These are phyloP conservation scores for Wickerhamia fluorescens DNA, from an alignment of 805 yeast species.

Conservation along the genomic window DNA sequence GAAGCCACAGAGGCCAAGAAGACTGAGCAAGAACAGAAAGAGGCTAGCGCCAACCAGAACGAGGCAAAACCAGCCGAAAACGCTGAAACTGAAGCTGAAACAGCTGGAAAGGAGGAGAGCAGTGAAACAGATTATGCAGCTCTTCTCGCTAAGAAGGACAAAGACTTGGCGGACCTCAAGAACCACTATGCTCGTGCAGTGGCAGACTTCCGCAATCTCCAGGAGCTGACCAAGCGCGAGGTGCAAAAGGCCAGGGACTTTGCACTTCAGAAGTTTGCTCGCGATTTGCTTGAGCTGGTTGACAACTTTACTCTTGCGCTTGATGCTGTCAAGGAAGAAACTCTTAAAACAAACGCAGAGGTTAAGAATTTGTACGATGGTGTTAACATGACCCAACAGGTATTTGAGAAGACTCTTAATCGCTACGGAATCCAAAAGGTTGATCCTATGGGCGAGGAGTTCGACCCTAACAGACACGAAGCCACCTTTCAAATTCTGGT, in stretches of 20 bases:
- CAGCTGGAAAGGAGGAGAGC: slow-evolving; percentile 4
- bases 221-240: slow-evolving; percentile 84
- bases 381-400: slow-evolving; percentile 80
- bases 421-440: slow-evolving; percentile 77
- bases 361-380: slow-evolving; percentile 78
- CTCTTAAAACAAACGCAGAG: slow-evolving; percentile 51
- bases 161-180: slow-evolving; percentile 74
- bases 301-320: slow-evolving; percentile 89
- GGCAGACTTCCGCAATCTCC: slow-evolving; percentile 90
- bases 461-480: slow-evolving; percentile 90
- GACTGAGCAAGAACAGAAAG: slow-evolving; percentile 3
- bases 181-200: slow-evolving; percentile 76
- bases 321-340: slow-evolving; percentile 59
- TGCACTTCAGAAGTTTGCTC: slow-evolving; percentile 88
- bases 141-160: slow-evolving; percentile 54
- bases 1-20: slow-evolving; percentile 11
- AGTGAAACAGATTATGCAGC: slow-evolving; percentile 32
- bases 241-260: slow-evolving; percentile 81
- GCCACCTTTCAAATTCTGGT: slow-evolving; percentile 86
- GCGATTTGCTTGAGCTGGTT: slow-evolving; percentile 79
- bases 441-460: slow-evolving; percentile 76
- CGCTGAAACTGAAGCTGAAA: slow-evolving; percentile 5
- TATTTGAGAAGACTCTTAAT: slow-evolving; percentile 75
- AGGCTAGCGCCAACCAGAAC: background rate
- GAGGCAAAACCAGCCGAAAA: slow-evolving; percentile 5